These are phyloP conservation scores for Leishmania major DNA, from an alignment of 208 protist genomes.

Conservation along the genomic window DNA sequence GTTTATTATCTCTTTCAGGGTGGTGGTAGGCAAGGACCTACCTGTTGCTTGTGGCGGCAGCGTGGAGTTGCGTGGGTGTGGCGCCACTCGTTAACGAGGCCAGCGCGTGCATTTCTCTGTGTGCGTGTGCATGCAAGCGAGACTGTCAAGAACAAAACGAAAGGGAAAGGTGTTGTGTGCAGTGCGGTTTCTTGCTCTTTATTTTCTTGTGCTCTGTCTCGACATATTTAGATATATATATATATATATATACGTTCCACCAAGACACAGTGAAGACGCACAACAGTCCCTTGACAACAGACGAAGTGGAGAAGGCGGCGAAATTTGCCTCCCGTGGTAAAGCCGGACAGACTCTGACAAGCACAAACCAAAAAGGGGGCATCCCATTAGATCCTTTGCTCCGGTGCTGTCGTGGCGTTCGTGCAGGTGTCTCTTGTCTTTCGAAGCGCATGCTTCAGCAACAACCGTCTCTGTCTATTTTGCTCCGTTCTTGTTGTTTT, in stretches of 20 bases:
- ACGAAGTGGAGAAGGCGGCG: neutral
- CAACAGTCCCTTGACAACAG: too few species aligned
- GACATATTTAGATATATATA: neutral
- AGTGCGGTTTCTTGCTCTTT: neutral
- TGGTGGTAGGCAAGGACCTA: neutral
- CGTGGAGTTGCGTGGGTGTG: neutral
- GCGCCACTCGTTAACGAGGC: neutral
- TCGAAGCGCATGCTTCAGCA: neutral
- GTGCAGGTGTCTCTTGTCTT: neutral
- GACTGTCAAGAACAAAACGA: neutral
- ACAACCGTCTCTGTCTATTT: neutral
- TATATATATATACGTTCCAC: neutral
- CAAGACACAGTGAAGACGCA: neutral
- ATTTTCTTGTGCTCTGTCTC: neutral
- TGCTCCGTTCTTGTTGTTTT: neutral
- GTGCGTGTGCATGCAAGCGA: neutral
- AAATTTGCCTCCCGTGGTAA: neutral
- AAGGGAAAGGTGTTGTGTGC: neutral
- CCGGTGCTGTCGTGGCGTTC: neutral
- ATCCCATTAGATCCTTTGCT: neutral
- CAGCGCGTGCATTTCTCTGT: neutral
- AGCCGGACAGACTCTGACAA: neutral
- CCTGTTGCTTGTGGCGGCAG: neutral
- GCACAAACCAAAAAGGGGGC: neutral
- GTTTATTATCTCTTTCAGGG: neutral